These are phyloP conservation scores for Monosporascus sp. DNA, from an alignment of 2,329 filamentous ascomycete species.

Conservation along the genomic window DNA sequence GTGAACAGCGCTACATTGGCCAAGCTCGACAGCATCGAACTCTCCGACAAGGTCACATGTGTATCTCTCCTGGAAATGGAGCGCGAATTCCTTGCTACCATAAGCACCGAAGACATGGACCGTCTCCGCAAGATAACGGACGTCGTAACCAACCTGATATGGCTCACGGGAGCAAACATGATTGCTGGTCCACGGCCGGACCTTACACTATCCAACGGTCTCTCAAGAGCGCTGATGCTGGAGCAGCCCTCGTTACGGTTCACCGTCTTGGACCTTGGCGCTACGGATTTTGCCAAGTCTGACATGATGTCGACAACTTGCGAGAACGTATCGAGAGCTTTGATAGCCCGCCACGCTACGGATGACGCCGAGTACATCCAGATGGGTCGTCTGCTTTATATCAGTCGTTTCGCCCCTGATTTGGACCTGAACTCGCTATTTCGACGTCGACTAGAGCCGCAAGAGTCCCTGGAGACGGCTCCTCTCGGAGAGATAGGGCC, in stretches of 20 bases:
- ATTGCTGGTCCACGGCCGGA: too few relatives aligned
- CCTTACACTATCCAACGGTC: too few relatives aligned
- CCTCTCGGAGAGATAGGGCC: not conserved
- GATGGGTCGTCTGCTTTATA: conserved; percentile 4
- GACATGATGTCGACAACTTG: not conserved
- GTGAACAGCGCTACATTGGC: too few relatives aligned
- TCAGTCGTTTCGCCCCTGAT: conserved; percentile 21
- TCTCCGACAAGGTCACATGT: not conserved
- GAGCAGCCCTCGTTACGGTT: not conserved
- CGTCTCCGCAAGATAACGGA: conserved; percentile 9
- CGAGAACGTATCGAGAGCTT: not conserved
- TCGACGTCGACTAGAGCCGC: conserved; percentile 2
- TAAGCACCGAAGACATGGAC: conserved; percentile 8
- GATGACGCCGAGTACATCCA: conserved; percentile 16
- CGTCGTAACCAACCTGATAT: conserved; percentile 6
- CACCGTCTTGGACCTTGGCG: conserved; percentile 7
- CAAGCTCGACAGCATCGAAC: too few relatives aligned
- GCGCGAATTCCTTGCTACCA: conserved; percentile 7
- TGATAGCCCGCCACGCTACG: not conserved
- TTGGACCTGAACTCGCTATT: conserved; percentile 14
- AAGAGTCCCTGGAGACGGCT: not conserved
- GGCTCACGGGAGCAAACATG: conserved; percentile 10
- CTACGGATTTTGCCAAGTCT: not conserved
- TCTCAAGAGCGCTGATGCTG: too few relatives aligned
- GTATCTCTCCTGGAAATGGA: conserved; percentile 11